A percentile compares a stretch with the other conserved stretches of the same genome.
These are phyloP conservation scores for Colletotrichum sansevieriae DNA, from an alignment of 2,329 filamentous ascomycete species.

Conservation along the genomic window DNA sequence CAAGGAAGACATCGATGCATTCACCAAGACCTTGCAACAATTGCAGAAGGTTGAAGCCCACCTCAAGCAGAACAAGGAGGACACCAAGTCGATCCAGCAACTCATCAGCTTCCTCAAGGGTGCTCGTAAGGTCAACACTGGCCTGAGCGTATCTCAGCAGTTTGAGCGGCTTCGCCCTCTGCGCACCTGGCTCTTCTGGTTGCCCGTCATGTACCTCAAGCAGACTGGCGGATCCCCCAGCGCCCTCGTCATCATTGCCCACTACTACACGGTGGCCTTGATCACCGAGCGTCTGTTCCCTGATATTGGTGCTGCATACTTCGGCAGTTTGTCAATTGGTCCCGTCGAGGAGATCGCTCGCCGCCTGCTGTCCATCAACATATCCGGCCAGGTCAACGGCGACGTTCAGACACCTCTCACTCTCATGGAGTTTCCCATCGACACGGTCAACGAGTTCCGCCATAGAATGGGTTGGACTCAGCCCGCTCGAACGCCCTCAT, in stretches of 20 bases:
- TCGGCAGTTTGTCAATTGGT: constrained; percentile 81
- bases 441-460: constrained; percentile 77
- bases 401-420: constrained; percentile 72
- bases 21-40: constrained; percentile 75
- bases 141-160: constrained; percentile 81
- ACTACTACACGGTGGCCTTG: constrained; percentile 91
- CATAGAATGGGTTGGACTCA: constrained; percentile 76
- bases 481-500: constrained; percentile 69
- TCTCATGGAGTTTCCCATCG: constrained; percentile 80
- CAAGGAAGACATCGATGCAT: constrained; percentile 78
- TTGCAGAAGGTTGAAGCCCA: constrained; percentile 77
- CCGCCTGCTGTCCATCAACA: constrained; percentile 77
- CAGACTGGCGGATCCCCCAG: constrained; percentile 81
- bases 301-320: constrained; percentile 90
- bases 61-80: constrained; percentile 77
- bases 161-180: constrained; percentile 92
- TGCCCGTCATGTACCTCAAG: constrained; percentile 87
- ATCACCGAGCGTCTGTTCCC: constrained; percentile 92
- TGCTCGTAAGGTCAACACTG: constrained; percentile 77
- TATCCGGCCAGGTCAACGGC: constrained; percentile 67
- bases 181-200: constrained; percentile 95
- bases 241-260: constrained; percentile 85
- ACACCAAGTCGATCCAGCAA: constrained; percentile 76
- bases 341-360: constrained; percentile 90
- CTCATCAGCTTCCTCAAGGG: constrained; percentile 80